Percentiles rank a stretch among this genome's conserved stretches.
phyloP scores from a whole-genome alignment of 441 rosid species.

The Gossypium schwendimanii region DNA sequence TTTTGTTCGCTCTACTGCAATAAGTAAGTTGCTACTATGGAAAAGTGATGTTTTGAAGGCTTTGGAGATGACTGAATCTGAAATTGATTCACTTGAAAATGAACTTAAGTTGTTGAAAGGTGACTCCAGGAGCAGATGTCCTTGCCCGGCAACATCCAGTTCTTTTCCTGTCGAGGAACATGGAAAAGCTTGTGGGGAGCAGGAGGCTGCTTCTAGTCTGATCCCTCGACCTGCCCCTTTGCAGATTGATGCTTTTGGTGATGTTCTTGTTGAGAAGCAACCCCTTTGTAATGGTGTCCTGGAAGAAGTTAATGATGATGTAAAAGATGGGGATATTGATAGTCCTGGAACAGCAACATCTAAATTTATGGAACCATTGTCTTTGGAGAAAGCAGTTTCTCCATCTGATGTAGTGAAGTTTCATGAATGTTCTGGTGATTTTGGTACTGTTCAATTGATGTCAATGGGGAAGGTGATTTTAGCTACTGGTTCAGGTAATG shows the following conservation, averaged over 20 bases:
- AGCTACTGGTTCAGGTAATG: constrained; percentile 21
- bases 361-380: constrained; percentile 37
- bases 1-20: constrained; percentile 48
- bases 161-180: constrained; percentile 28
- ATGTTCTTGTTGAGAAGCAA: constrained; percentile 28
- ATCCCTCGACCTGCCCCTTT: constrained; percentile 39
- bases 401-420: constrained; percentile 25
- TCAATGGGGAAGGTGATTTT: constrained; percentile 11
- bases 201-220: constrained; percentile 20
- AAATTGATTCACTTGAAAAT: constrained; percentile 86
- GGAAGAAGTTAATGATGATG: constrained; percentile 32
- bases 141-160: constrained; percentile 29
- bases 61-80: constrained; percentile 73
- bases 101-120: constrained; percentile 54
- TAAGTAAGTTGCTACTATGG: constrained; percentile 60
- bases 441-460: constrained; percentile 19
- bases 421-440: constrained; percentile 25
- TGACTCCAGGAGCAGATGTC: constrained; percentile 30
- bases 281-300: constrained; percentile 30
- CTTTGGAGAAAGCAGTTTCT: constrained; percentile 21
- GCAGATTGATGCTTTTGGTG: constrained; percentile 37
- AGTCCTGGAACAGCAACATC: constrained; percentile 73
- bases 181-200: constrained; percentile 31
- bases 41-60: constrained; percentile 65
- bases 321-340: constrained; percentile 55